phyloP scores from a whole-genome alignment of 2,329 filamentous ascomycete species.

The Seiridium unicorne region DNA sequence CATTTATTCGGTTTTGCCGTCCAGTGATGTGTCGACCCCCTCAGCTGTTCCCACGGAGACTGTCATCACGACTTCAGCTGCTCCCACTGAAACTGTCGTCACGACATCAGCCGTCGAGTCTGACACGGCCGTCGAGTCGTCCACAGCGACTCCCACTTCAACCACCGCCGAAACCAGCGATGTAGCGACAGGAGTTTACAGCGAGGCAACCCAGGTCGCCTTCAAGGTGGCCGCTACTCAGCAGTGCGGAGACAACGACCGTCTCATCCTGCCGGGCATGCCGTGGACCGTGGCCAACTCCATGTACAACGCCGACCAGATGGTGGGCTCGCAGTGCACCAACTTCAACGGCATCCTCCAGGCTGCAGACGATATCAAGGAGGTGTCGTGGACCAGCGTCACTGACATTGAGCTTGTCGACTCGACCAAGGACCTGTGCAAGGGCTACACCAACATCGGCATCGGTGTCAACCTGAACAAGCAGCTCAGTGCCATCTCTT shows the following conservation, averaged over 20 bases:
- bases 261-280: constrained; percentile 7
- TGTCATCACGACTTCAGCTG: background rate
- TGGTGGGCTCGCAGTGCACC: constrained; percentile 10
- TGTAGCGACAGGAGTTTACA: background rate
- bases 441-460: constrained; percentile 12
- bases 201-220: background rate
- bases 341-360: constrained; percentile 9
- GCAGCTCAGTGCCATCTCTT: constrained; percentile 1
- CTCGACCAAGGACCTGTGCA: constrained; percentile 10
- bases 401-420: constrained; percentile 8
- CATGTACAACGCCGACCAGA: constrained; percentile 11
- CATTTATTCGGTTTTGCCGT: background rate
- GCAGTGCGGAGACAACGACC: constrained; percentile 10
- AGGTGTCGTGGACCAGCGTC: constrained; percentile 8
- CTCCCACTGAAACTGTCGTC: background rate
- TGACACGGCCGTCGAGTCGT: background rate
- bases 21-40: background rate
- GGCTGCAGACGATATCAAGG: constrained; percentile 4
- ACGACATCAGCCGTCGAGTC: background rate
- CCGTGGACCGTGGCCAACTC: constrained; percentile 9
- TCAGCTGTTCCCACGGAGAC: background rate
- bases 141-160: background rate
- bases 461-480: constrained; percentile 8
- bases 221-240: constrained; percentile 1
- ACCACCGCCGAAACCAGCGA: background rate